Base-by-base conservation (phyloP, 2,329 filamentous ascomycete species). In the Cladophialophora immunda region DNA sequence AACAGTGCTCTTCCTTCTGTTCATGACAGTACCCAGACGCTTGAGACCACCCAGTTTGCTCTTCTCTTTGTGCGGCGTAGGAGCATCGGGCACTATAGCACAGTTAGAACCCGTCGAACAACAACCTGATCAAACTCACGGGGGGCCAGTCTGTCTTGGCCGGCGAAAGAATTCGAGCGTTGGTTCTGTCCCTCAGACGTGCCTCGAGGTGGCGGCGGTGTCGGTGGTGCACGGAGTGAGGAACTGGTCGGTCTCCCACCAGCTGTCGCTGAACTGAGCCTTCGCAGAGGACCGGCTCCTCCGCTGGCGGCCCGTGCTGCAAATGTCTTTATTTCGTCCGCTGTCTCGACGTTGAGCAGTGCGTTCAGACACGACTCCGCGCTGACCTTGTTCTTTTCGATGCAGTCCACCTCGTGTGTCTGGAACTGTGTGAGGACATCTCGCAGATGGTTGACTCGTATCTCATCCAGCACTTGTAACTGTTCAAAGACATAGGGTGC, bases 401-500 rank as follows among this genome's bases (percentile, higher is more conserved):
- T 89, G 72, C 92, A 89, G 76, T 99, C 95, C 30, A 92, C 87
- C 78, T 98, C 94, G 76, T 97, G 91, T 0, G 95, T 99, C 78
- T 97, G 90, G 73, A 94, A 91, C 75, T 97, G 94, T 0, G 95
- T 98, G 67, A 99, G 85, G 47, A 92, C 87, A 78, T 98, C 94
- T 68, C 94, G 91, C 66, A 99, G 84, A 75, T 96, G 91, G 78
- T 97, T 97, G 72, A 96, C 83, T 64, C 95, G 89, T 73, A 87
- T 90, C 81, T 99, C 95, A 76, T 99, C 95, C 34, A 96, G 83
- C 5, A 92, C 90, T 78, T 99, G 95, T 29, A 99, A 86, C 68
- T 90, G 91, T 80, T 99, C 95, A 76, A 97, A 97, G 68, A 97
- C 91, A 79, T 92, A 98, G 0, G 95, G 95, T 15, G 95, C 93